Percentiles rank a stretch among this genome's conserved stretches.
Evolutionary conservation across 192 early-diverging fungal genomes (phyloP).

Genomic region (Chytriomyces sp.): DNA sequence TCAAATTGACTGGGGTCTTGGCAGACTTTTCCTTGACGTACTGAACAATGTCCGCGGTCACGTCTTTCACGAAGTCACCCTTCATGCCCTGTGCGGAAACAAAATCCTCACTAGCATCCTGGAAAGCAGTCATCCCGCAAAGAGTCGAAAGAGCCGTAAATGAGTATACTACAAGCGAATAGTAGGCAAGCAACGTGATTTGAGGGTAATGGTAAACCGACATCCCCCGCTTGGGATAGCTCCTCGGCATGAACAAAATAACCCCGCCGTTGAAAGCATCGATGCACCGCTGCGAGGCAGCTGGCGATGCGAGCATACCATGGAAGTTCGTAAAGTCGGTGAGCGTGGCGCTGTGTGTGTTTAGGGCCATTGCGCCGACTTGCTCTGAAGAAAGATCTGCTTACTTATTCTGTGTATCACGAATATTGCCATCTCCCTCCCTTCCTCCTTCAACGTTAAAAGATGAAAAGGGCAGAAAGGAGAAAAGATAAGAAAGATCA

Average conservation of each 20-base stretch:
- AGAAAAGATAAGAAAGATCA: no score
- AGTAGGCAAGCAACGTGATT: neutral
- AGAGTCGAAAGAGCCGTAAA: constrained; percentile 1
- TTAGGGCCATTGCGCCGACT: no score
- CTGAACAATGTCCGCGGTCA: neutral
- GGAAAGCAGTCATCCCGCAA: neutral
- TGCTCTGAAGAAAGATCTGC: no score
- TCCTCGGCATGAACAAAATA: neutral
- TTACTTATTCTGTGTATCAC: no score
- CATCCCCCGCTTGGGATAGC: neutral
- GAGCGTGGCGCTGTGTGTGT: no score
- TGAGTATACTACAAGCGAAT: neutral
- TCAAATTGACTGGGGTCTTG: neutral
- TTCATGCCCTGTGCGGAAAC: neutral
- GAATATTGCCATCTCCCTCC: no score
- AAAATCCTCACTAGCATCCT: no score
- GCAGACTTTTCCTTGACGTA: neutral
- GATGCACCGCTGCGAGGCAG: constrained; percentile 2
- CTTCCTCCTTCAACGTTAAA: no score
- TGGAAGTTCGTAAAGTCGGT: constrained; percentile 6
- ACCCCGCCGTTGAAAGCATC: neutral
- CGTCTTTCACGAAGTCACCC: neutral
- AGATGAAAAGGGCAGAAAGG: no score
- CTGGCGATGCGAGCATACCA: constrained; percentile 5
- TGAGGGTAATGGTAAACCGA: neutral